Evolutionary conservation across 1,139 yeast genomes (phyloP).

Genomic region (Geotrichum cucujoidarum): DNA sequence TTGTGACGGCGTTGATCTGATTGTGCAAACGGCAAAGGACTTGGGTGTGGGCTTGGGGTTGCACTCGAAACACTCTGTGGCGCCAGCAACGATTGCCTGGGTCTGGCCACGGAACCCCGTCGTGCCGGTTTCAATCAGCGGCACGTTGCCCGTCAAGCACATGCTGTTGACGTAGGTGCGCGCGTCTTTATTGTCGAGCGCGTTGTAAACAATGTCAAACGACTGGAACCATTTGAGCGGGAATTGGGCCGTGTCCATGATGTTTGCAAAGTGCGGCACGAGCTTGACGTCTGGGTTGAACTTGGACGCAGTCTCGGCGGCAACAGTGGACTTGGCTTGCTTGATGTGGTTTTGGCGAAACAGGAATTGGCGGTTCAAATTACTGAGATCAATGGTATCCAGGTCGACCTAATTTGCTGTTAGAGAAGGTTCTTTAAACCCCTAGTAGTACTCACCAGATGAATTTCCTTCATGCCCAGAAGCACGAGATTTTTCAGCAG

Average conservation of each 20-base stretch:
- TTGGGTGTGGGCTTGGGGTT: slow-evolving; percentile 81
- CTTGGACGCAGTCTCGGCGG: slow-evolving; percentile 70
- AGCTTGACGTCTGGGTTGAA: slow-evolving; percentile 74
- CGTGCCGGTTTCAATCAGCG: slow-evolving; percentile 90
- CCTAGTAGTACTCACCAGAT: slow-evolving; percentile 43
- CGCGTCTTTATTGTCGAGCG: slow-evolving; percentile 90
- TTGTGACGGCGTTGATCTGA: slow-evolving; percentile 91
- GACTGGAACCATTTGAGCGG: slow-evolving; percentile 77
- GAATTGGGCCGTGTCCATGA: slow-evolving; percentile 69
- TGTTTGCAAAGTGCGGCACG: slow-evolving; percentile 80
- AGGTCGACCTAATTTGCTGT: slow-evolving; percentile 49
- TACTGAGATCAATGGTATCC: slow-evolving; percentile 89
- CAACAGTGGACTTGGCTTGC: slow-evolving; percentile 73
- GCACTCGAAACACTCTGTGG: slow-evolving; percentile 92
- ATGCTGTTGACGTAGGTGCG: slow-evolving; percentile 82
- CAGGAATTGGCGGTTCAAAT: slow-evolving; percentile 87
- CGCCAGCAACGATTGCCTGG: slow-evolving; percentile 79
- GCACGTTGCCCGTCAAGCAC: slow-evolving; percentile 66
- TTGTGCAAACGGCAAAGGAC: slow-evolving; percentile 92
- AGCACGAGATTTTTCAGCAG: slow-evolving; percentile 77
- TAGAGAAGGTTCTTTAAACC: neutral
- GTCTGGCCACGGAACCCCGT: slow-evolving; percentile 92
- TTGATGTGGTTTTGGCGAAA: slow-evolving; percentile 85
- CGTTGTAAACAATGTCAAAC: slow-evolving; percentile 79
- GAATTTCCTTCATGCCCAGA: slow-evolving; percentile 84